These are phyloP conservation scores for Kodamaea kakaduensis DNA, from an alignment of 805 yeast species.

Conservation along the genomic window DNA sequence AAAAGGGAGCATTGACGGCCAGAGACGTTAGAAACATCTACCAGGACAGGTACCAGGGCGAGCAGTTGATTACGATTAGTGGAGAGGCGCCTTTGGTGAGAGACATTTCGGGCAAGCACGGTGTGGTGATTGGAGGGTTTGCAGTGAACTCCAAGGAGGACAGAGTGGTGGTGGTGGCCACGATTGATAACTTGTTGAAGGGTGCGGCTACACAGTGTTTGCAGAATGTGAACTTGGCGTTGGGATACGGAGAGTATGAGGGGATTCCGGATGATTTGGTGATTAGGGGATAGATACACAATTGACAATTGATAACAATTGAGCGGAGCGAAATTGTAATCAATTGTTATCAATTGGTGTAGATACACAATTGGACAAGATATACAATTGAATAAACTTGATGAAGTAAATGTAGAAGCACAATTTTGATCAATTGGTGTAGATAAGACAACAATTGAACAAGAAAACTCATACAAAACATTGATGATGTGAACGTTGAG, in stretches of 20 bases:
- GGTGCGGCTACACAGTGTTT: conserved; percentile 99
- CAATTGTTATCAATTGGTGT: too few relatives aligned
- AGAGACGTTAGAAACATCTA: conserved; percentile 81
- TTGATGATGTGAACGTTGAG: too few relatives aligned
- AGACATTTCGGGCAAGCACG: conserved; percentile 91
- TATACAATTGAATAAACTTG: too few relatives aligned
- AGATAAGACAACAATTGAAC: too few relatives aligned
- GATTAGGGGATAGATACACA: conserved; percentile 38
- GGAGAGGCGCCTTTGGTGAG: conserved; percentile 93
- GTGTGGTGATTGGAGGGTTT: conserved; percentile 92
- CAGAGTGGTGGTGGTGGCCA: conserved; percentile 91
- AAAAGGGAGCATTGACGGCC: conserved; percentile 58
- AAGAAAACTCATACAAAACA: too few relatives aligned
- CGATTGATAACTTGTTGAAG: conserved; percentile 91
- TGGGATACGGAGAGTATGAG: conserved; percentile 89
- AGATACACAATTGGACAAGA: too few relatives aligned
- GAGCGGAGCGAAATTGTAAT: too few relatives aligned
- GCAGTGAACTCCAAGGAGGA: conserved; percentile 85
- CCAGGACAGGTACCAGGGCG: conserved; percentile 85
- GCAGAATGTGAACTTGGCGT: conserved; percentile 88
- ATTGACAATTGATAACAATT: neutral
- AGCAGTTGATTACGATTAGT: conserved; percentile 74
- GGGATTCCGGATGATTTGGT: conserved; percentile 81
- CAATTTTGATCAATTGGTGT: too few relatives aligned
- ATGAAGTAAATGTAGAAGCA: too few relatives aligned